phyloP scores from a whole-genome alignment of 2,329 filamentous ascomycete genomes.

The Exophiala mesophila region DNA sequence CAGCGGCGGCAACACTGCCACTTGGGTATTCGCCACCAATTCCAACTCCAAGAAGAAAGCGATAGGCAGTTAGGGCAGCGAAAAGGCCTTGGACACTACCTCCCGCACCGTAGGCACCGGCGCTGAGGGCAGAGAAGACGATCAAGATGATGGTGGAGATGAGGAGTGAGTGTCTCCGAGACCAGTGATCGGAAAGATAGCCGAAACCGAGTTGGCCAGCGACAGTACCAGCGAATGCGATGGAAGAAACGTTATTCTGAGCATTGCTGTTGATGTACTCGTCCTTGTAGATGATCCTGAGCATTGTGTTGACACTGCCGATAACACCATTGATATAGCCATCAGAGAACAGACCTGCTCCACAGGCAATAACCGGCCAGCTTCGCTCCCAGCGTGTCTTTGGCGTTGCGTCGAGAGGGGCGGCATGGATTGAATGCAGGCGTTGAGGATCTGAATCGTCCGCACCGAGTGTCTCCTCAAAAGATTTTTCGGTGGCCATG shows the following conservation, averaged over 20 bases:
- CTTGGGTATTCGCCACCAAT: conserved; percentile 59
- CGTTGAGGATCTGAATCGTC: conserved; percentile 8
- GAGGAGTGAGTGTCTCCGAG: conserved; percentile 74
- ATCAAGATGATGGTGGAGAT: conserved; percentile 78
- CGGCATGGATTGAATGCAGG: conserved; percentile 11
- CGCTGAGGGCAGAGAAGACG: conserved; percentile 72
- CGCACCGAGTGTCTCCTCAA: conserved; percentile 7
- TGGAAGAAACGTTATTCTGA: conserved; percentile 69
- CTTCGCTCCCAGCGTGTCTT: conserved; percentile 50
- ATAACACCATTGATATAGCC: conserved; percentile 92
- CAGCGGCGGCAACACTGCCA: conserved; percentile 76
- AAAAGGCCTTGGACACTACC: conserved; percentile 68
- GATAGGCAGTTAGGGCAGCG: conserved; percentile 72
- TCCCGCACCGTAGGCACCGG: conserved; percentile 69
- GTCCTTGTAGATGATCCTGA: conserved; percentile 62
- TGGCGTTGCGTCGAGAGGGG: conserved; percentile 17
- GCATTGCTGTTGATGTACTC: conserved; percentile 66
- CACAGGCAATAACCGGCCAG: conserved; percentile 79
- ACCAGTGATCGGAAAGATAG: conserved; percentile 76
- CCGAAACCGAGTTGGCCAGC: conserved; percentile 73
- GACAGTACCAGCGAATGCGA: conserved; percentile 83
- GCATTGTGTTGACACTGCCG: conserved; percentile 76
- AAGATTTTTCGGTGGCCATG: conserved; percentile 13
- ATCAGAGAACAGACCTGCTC: conserved; percentile 84
- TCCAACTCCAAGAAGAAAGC: conserved; percentile 77